Evolutionary conservation across 805 yeast species (phyloP), one percentile per base, ranked within the genome.

Genomic region (Spencermartinsiella europaea): DNA sequence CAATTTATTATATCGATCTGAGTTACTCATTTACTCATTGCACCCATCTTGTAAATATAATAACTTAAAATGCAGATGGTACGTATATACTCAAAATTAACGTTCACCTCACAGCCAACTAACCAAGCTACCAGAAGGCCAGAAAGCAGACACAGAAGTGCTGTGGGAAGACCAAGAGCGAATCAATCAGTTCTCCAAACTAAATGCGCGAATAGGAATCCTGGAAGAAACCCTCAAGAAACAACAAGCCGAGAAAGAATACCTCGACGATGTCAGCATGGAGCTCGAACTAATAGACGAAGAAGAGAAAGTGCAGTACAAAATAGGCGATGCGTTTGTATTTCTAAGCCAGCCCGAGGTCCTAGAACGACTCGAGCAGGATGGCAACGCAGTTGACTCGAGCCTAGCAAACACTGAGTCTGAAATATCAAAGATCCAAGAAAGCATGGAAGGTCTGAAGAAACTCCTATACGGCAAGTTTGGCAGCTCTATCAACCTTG

Each of bases 401-500:
- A 70, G 71, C 39, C 75, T 89, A 19, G 71, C 65, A 1, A 60
- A 59, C 1, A 55, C 77, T 21, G 80, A 79, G 34, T 57, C 61
- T 2, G 62, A 74, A 49, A 70, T 85, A 28, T 77, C 72, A 1
- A 71, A 62, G 1, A 68, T 82, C 31, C 81, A 81, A 49, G 74
- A 71, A 2, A 68, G 76, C 48, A 70, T 91, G 64, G 64, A 65
- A 7, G 74, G 65, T 22, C 74, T 91, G 58, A 91, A 91, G 68
- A 75, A 77, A 28, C 73, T 72, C n/a, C 70, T 91, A 46, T 93
- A 91, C 60, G 87, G 86, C 15, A 88, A 85, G 64, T 93, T 91
- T 61, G 99, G 98, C 21, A 78, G 77, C 56, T 81, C 87, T 48
- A 93, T 91, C 61, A 90, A 90, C 62, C 69, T 91, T 40, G 99